Conservation (phyloP, 169 alveolate species). For the Eimeria maxima region DNA sequence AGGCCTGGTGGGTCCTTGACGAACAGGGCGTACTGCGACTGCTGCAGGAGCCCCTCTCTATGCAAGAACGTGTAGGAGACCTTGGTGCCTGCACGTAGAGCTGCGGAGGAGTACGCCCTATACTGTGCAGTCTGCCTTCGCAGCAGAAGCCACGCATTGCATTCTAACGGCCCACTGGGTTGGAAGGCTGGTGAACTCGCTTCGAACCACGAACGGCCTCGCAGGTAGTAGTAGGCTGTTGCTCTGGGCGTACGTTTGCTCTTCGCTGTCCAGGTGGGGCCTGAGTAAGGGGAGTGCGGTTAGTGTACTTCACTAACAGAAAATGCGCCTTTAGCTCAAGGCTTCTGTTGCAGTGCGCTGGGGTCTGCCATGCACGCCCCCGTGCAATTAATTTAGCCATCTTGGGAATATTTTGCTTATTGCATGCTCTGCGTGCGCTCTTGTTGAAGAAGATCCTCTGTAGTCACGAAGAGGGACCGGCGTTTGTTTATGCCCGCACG, state of each 20-base stretch:
- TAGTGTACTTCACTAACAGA: not conserved
- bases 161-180: not conserved
- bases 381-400: not conserved
- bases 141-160: not conserved
- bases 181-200: not conserved
- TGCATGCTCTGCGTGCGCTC: not conserved
- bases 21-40: constrained; percentile 68
- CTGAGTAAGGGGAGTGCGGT: not conserved
- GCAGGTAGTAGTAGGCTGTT: not conserved
- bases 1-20: constrained; percentile 59
- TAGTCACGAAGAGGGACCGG: not conserved
- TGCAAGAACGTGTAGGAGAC: constrained; percentile 69
- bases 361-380: not conserved
- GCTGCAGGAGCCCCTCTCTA: constrained; percentile 68
- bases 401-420: not conserved
- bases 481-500: not conserved
- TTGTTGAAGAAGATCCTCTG: not conserved
- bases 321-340: no score
- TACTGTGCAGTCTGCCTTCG: not conserved
- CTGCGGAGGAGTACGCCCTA: not conserved
- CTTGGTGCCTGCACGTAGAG: not conserved
- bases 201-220: not conserved
- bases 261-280: not conserved
- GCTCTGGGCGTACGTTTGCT: not conserved
- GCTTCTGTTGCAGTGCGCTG: not conserved